A percentile compares a stretch with the other conserved stretches of the same genome.
Evolutionary conservation across 2,329 filamentous ascomycete species (phyloP).

Genomic region (Acephala macrosclerotiorum): DNA sequence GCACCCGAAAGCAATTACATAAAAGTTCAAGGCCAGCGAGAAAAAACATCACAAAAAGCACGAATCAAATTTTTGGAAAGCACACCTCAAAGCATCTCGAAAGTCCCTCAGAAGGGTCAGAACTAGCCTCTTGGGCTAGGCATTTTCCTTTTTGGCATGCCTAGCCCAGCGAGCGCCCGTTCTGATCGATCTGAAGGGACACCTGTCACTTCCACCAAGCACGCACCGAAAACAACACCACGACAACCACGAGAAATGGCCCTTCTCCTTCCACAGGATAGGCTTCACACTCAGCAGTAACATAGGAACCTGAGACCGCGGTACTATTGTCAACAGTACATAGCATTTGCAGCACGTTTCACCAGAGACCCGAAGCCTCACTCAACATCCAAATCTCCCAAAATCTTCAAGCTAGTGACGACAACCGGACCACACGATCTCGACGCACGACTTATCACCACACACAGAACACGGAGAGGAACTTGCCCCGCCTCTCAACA

Average conservation of each 20-base stretch:
- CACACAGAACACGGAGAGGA: too few species aligned
- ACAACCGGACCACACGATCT: too few species aligned
- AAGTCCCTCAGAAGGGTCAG: not conserved
- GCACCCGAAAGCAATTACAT: too few species aligned
- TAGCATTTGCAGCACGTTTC: too few species aligned
- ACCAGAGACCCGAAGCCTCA: too few species aligned
- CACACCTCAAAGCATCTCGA: conserved; percentile 5
- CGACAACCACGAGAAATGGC: conserved; percentile 3
- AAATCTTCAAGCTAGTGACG: too few species aligned
- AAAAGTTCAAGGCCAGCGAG: too few species aligned
- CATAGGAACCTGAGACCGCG: conserved; percentile 19
- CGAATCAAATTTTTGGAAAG: conserved; percentile 6
- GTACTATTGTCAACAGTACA: conserved; percentile 6
- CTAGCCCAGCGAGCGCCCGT: conserved; percentile 21
- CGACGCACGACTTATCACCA: too few species aligned
- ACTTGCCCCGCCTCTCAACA: too few species aligned
- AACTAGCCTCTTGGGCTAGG: conserved; percentile 1
- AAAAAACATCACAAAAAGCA: conserved; percentile 3
- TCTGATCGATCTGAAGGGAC: conserved; percentile 22
- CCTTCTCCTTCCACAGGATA: conserved; percentile 17
- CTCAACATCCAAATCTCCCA: too few species aligned
- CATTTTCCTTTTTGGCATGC: conserved; percentile 19
- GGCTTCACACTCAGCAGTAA: conserved; percentile 19
- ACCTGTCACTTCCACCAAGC: conserved; percentile 21
- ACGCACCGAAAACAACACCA: not conserved